Conservation (phyloP, 2,329 filamentous ascomycete species). For the Penicillium sp. region DNA sequence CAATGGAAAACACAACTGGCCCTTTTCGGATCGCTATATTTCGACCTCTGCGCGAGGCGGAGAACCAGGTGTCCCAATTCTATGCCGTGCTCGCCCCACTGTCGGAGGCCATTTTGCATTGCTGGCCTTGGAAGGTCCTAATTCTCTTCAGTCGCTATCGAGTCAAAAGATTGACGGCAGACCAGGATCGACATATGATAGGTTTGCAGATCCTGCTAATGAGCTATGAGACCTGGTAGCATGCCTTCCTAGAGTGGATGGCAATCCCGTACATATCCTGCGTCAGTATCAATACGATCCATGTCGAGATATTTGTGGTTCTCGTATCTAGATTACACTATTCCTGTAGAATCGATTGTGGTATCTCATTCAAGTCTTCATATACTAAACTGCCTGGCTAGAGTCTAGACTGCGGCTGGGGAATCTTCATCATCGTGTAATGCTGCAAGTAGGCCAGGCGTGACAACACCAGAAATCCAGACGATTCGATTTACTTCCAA, state of each 20-base stretch:
- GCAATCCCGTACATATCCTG: not conserved
- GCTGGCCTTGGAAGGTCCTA: slow-evolving; percentile 39
- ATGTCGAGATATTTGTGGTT: too few relatives aligned
- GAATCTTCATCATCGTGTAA: too few relatives aligned
- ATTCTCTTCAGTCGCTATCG: slow-evolving; percentile 23
- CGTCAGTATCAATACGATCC: not conserved
- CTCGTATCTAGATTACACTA: too few relatives aligned
- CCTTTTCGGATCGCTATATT: slow-evolving; percentile 48
- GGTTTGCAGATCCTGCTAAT: slow-evolving; percentile 12
- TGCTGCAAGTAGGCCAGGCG: too few relatives aligned
- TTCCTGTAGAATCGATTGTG: too few relatives aligned
- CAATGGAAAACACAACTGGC: slow-evolving; percentile 47
- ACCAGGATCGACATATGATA: not conserved
- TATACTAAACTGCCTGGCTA: too few relatives aligned
- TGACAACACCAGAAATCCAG: too few relatives aligned
- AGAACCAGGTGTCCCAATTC: slow-evolving; percentile 33
- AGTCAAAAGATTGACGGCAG: not conserved
- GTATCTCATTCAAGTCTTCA: too few relatives aligned
- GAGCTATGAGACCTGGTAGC: slow-evolving; percentile 9
- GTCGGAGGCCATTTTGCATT: slow-evolving; percentile 48
- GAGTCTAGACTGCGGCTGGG: too few relatives aligned
- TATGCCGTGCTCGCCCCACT: slow-evolving; percentile 44
- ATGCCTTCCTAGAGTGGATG: not conserved
- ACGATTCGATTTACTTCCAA: too few relatives aligned
- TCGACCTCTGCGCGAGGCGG: slow-evolving; percentile 34